Conservation (phyloP, 768 basidiomycete genomes). For the Xerocomellus dryophilus region DNA sequence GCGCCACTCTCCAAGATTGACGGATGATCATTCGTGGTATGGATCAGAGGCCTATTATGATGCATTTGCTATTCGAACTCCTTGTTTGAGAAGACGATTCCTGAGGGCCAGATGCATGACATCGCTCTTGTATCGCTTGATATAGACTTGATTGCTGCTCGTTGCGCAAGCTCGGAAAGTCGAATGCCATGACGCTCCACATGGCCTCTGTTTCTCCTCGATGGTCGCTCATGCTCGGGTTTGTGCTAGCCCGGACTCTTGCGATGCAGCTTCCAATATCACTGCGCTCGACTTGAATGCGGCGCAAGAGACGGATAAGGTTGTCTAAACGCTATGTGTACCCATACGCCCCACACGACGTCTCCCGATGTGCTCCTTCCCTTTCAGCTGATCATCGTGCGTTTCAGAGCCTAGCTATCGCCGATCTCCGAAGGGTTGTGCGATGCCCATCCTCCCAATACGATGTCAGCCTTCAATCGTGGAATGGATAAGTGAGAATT, state of each 20-base stretch:
- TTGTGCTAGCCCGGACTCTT: neutral
- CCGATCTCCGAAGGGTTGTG: too few relatives aligned
- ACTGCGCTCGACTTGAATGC: neutral
- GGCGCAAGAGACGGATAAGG: neutral
- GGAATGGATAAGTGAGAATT: neutral
- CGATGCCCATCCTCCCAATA: neutral
- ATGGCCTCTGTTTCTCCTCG: neutral
- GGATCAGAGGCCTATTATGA: constrained; percentile 3
- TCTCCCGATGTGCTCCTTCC: neutral
- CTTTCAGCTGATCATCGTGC: constrained; percentile 3
- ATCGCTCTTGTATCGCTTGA: neutral
- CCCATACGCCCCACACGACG: neutral
- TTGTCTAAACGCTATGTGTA: neutral
- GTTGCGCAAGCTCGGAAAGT: neutral
- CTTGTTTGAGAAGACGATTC: constrained; percentile 1
- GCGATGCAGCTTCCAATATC: neutral
- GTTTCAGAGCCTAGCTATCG: too few relatives aligned
- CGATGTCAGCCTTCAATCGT: neutral
- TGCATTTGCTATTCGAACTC: constrained; percentile 6
- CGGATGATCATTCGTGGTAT: constrained; percentile 5
- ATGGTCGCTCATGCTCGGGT: neutral
- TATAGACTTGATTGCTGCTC: neutral
- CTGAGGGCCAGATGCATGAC: neutral
- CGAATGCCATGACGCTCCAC: neutral
- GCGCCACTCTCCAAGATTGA: constrained; percentile 7